Evolutionary conservation across 345 rosid genomes (phyloP).

Genomic region (Bruguiera gymnorhiza): DNA sequence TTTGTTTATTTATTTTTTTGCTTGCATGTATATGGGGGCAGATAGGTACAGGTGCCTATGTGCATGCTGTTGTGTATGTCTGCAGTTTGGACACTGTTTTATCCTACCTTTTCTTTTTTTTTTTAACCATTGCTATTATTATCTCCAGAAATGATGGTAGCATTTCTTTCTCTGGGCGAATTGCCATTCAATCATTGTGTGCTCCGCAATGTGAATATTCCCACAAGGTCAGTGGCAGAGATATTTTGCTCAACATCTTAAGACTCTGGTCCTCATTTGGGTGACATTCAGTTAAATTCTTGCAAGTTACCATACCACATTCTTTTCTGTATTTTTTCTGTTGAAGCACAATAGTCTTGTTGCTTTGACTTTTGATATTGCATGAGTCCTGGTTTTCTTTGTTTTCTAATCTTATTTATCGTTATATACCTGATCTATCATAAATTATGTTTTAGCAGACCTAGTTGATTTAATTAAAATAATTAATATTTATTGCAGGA

Average conservation of each 20-base stretch:
- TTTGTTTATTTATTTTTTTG: neutral
- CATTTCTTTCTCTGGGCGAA: conserved; percentile 52
- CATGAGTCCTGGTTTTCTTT: neutral
- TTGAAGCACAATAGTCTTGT: neutral
- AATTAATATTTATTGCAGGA: conserved; percentile 46
- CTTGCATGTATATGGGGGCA: neutral
- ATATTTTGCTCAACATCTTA: conserved; percentile 13
- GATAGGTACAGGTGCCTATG: neutral
- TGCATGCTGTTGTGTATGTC: neutral
- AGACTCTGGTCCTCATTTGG: conserved; percentile 3
- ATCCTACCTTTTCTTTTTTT: neutral
- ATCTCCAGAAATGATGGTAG: conserved; percentile 50
- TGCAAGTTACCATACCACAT: neutral
- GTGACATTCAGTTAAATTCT: neutral
- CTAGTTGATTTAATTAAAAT: neutral
- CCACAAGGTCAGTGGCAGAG: conserved; percentile 45
- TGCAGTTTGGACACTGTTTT: neutral
- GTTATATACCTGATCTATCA: neutral
- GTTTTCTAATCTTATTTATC: neutral
- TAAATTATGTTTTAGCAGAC: neutral
- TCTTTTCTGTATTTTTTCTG: neutral
- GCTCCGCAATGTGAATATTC: conserved; percentile 78
- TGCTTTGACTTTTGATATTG: neutral
- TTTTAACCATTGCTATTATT: conserved; percentile 9
- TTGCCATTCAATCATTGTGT: conserved; percentile 86